phyloP scores from a whole-genome alignment of 2,329 filamentous ascomycete genomes.

The Cercospora berteroae region DNA sequence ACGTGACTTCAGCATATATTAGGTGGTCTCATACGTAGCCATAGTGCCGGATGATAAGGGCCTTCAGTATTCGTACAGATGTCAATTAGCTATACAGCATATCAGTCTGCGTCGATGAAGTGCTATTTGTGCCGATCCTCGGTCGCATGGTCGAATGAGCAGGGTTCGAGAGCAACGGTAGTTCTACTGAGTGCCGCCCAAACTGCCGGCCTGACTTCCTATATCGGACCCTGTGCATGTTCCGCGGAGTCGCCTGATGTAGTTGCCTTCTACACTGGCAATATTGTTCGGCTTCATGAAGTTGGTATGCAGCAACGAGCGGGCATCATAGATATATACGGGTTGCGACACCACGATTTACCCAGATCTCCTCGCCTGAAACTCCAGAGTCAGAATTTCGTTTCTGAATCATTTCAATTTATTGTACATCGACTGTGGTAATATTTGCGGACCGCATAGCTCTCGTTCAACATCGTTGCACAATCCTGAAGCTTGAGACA shows the following conservation, averaged over 20 bases:
- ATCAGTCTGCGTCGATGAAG: neutral
- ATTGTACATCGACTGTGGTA: neutral
- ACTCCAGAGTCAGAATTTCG: neutral
- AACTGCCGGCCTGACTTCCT: neutral
- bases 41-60: neutral
- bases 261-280: neutral
- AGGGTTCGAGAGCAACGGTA: neutral
- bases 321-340: neutral
- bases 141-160: neutral
- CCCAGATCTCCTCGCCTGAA: neutral
- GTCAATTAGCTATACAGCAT: neutral
- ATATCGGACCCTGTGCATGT: neutral
- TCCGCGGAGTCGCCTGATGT: neutral
- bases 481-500: neutral
- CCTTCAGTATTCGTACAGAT: neutral
- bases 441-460: neutral
- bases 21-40: neutral
- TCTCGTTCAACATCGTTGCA: neutral
- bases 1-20: too few species aligned
- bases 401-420: neutral
- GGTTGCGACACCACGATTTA: neutral
- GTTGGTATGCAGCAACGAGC: neutral
- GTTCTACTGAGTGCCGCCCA: neutral
- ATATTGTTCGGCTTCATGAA: neutral
- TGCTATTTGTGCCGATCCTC: neutral